Evolutionary conservation across 2,329 filamentous ascomycete genomes (phyloP).

Genomic region (Xylariaceae sp.): DNA sequence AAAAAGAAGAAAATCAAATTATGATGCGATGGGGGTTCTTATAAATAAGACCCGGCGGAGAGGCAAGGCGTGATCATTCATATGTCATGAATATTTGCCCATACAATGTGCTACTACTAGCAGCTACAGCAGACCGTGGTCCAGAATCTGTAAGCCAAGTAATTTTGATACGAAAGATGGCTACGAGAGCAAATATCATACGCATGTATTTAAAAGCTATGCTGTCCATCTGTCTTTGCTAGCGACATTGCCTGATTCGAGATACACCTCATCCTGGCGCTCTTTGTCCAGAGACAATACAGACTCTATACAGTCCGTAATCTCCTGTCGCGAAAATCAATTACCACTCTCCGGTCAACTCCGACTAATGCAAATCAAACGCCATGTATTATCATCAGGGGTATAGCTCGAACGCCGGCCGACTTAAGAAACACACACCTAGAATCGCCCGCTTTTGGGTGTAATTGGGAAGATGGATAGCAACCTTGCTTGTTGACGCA

Average conservation of each 20-base stretch:
- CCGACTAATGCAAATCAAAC: slow-evolving; percentile 8
- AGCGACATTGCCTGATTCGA: neutral
- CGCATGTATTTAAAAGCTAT: neutral
- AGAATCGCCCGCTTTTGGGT: neutral
- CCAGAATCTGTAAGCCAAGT: too few species aligned
- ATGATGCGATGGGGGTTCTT: neutral
- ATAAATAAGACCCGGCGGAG: neutral
- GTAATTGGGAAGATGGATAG: neutral
- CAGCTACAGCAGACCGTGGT: neutral
- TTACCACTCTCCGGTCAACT: neutral
- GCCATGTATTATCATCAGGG: slow-evolving; percentile 23
- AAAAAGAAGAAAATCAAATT: neutral
- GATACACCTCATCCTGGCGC: neutral
- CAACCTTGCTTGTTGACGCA: neutral
- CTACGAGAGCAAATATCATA: neutral
- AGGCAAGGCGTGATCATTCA: neutral
- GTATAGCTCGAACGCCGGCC: slow-evolving; percentile 25
- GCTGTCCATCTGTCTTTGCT: too few species aligned
- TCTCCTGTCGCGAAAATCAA: neutral
- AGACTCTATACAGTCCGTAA: neutral
- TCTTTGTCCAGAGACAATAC: neutral
- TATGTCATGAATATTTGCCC: neutral
- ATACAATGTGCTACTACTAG: neutral
- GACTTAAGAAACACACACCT: neutral
- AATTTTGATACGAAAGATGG: neutral